Base-by-base conservation (phyloP, 2,329 filamentous ascomycete genomes). In the Aphanocladium album region DNA sequence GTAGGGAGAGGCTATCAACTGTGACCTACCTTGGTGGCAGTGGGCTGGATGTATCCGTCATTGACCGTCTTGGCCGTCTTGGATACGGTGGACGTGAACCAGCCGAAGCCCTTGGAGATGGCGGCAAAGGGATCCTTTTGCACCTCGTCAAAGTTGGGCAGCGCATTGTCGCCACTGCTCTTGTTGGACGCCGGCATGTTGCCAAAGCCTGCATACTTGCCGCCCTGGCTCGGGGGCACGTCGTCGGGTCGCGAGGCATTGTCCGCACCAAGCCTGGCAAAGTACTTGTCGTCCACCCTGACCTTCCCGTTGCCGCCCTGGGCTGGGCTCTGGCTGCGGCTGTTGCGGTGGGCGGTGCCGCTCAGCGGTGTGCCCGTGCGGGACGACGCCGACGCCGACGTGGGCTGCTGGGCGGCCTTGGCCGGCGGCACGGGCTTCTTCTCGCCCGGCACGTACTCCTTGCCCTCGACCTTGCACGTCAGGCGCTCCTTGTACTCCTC, bases 401-500 rank as follows among this genome's bases (percentile, higher is more conserved):
- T 66, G 23, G 64, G 60, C 52, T 65, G 63, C 1, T 64, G 65
- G 19, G 68, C 65, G 9, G 66, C 62, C 21, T 67, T 64, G 11
- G 69, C 67, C 25, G 46, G 27, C n/a, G 39, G 41, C 17, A 41
- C 23, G n/a, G 74, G 71, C 72, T 80, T 81, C 73, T 87, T 88
- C 72, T 88, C 83, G 8, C 84, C 86, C 17, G 88, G 88, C 2
- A 95, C 89, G 71, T 96, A 98, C 67, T 96, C 91, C 62, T 83
- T 83, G 14, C 89, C 90, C 74, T 98, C 95, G 7, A 96, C 90
- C 78, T 95, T 93, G 68, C 90, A 90, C 37, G 86, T 87, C 65
- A 98, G 75, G 63, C 92, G 83, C 73, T 96, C 93, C 76, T 97
- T 97, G 86, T 89, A 98, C 77, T 97, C 93, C 75, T 97, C 93